Evolutionary conservation across 208 protist species (phyloP).

Genomic region (Acanthamoeba polyphaga): DNA sequence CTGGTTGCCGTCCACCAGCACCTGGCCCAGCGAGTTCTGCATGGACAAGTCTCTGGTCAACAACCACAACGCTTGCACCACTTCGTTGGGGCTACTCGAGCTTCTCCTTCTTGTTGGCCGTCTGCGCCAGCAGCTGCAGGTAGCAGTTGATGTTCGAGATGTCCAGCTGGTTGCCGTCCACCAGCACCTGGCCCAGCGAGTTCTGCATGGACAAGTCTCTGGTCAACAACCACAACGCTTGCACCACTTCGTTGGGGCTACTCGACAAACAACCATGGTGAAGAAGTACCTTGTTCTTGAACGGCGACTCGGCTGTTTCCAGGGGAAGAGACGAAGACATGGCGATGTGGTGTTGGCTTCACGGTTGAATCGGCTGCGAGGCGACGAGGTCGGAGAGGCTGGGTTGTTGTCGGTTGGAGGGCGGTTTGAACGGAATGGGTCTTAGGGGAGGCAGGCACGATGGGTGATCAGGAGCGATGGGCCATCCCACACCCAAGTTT

Average conservation of each 20-base stretch:
- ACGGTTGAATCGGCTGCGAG: not conserved
- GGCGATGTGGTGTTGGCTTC: not conserved
- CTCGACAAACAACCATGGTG: not conserved
- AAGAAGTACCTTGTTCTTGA: slow-evolving; percentile 44
- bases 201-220: not conserved
- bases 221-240: not conserved
- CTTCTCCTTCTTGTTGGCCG: slow-evolving; percentile 58
- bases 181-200: slow-evolving; percentile 22
- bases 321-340: not conserved
- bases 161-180: slow-evolving; percentile 33
- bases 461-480: not conserved
- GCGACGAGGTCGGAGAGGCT: not conserved
- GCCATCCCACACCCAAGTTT: too few relatives aligned
- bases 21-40: slow-evolving; percentile 27
- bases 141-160: slow-evolving; percentile 60
- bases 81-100: too few relatives aligned
- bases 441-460: not conserved
- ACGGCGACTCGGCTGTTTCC: slow-evolving; percentile 4
- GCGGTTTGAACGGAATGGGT: too few relatives aligned
- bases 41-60: not conserved
- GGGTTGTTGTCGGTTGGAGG: not conserved
- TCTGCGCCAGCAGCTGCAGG: slow-evolving; percentile 30
- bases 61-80: too few relatives aligned
- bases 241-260: too few relatives aligned
- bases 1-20: slow-evolving; percentile 34